Evolutionary conservation across 1,284 basidiomycete genomes (phyloP).

Genomic region (Abortiporus biennis): DNA sequence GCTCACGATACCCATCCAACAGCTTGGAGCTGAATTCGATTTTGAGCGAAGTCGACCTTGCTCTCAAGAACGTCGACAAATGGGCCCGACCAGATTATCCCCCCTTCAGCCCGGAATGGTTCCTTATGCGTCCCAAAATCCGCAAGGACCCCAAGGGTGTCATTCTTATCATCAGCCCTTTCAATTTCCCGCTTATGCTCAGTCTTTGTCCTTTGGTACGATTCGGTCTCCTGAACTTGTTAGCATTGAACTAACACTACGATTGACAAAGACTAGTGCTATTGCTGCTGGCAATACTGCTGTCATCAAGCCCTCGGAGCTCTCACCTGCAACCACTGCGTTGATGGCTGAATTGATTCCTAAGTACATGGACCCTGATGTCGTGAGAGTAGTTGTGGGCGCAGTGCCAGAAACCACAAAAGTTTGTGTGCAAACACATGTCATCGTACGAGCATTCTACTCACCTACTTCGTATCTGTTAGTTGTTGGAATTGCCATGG

Average conservation of each 20-base stretch:
- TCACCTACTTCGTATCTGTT: neutral
- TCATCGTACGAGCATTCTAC: neutral
- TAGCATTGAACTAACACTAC: no score
- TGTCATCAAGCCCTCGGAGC: slow-evolving; percentile 79
- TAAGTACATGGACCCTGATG: slow-evolving; percentile 76
- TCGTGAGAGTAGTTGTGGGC: slow-evolving; percentile 74
- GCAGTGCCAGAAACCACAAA: slow-evolving; percentile 70
- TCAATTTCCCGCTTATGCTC: slow-evolving; percentile 53
- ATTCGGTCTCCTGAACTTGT: slow-evolving; percentile 4
- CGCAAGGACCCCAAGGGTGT: slow-evolving; percentile 77
- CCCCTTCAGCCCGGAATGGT: slow-evolving; percentile 47
- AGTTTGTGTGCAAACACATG: slow-evolving; percentile 25
- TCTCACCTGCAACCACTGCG: slow-evolving; percentile 58
- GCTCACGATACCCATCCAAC: neutral
- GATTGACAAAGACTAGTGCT: slow-evolving; percentile 29
- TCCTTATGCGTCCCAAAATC: slow-evolving; percentile 54
- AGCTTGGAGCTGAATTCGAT: slow-evolving; percentile 53
- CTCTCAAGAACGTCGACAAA: slow-evolving; percentile 63
- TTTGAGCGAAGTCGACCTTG: slow-evolving; percentile 53
- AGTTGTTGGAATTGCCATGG: slow-evolving; percentile 80
- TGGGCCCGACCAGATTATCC: slow-evolving; percentile 72
- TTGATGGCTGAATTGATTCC: slow-evolving; percentile 72
- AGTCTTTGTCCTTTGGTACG: slow-evolving; percentile 49
- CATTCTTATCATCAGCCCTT: slow-evolving; percentile 59
- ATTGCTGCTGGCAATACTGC: slow-evolving; percentile 78